Percentiles rank a stretch among this genome's conserved stretches.
Evolutionary conservation across 306 rosid species (phyloP).

Genomic region (Luffa aegyptiaca): DNA sequence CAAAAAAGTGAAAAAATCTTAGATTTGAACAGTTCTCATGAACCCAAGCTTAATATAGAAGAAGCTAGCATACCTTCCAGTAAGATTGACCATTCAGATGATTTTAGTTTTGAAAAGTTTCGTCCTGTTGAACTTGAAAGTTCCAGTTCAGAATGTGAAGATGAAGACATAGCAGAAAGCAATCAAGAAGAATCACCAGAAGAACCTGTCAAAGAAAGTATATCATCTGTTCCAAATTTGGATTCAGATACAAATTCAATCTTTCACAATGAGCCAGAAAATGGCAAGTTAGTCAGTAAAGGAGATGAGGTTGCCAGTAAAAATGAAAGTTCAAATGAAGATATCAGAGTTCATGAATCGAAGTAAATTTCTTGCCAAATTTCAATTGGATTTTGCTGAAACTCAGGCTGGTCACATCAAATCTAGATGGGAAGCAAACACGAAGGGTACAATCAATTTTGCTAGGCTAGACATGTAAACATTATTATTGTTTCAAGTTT

Average conservation of each 20-base stretch:
- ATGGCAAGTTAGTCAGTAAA: background rate
- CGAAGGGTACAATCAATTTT: background rate
- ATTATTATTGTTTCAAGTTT: background rate
- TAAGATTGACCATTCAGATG: background rate
- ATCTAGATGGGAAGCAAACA: background rate
- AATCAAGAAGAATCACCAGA: conserved; percentile 1
- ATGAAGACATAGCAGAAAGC: background rate
- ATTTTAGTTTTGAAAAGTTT: background rate
- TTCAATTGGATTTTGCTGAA: background rate
- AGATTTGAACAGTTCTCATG: background rate
- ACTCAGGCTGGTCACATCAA: background rate
- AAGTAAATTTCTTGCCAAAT: background rate
- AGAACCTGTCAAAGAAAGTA: background rate
- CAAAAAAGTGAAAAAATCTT: background rate
- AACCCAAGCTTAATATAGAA: background rate
- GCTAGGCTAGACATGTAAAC: background rate
- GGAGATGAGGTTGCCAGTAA: background rate
- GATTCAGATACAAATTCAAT: background rate
- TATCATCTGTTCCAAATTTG: background rate
- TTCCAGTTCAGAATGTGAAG: conserved; percentile 1
- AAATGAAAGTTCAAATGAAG: background rate
- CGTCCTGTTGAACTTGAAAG: background rate
- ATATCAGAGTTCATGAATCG: background rate
- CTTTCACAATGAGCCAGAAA: background rate
- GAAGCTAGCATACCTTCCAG: background rate